Percentiles rank a stretch among this genome's conserved stretches.
phyloP scores from a whole-genome alignment of 2,329 filamentous ascomycete genomes.

The Xylariaceae sp. region DNA sequence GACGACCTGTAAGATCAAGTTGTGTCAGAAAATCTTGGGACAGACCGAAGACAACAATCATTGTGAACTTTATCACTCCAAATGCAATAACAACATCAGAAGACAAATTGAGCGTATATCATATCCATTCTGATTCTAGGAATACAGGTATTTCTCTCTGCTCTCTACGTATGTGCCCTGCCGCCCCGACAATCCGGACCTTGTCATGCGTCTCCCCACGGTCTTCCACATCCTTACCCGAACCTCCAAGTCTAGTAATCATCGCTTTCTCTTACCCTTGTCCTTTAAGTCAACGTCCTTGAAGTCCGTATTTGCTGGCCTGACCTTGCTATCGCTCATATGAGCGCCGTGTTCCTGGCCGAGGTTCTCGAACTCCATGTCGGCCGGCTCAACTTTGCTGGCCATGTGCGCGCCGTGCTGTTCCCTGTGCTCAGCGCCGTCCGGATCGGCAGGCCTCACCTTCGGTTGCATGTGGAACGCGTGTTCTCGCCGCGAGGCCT shows the following conservation, averaged over 20 bases:
- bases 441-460: conserved; percentile 13
- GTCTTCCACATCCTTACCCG: conserved; percentile 10
- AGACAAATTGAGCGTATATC: not conserved
- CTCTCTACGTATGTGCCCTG: conserved; percentile 7
- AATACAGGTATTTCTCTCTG: conserved; percentile 5
- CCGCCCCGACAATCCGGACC: not conserved
- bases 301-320: conserved; percentile 8
- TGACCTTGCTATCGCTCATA: conserved; percentile 20
- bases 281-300: conserved; percentile 17
- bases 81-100: not conserved
- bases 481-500: conserved; percentile 8
- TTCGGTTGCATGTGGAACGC: conserved; percentile 8
- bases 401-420: conserved; percentile 13
- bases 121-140: conserved; percentile 7
- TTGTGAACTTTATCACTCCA: too few species aligned
- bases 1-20: too few species aligned
- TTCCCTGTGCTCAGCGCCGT: conserved; percentile 4
- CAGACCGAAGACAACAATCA: too few species aligned
- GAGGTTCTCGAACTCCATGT: not conserved
- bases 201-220: not conserved
- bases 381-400: conserved; percentile 6
- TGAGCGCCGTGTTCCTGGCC: conserved; percentile 10
- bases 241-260: not conserved
- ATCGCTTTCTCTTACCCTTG: conserved; percentile 2
- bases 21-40: too few species aligned